Percentiles rank a stretch among this genome's conserved stretches.
Evolutionary conservation across 2,329 filamentous ascomycete species (phyloP).

Genomic region (Calonectria hawksworthii): DNA sequence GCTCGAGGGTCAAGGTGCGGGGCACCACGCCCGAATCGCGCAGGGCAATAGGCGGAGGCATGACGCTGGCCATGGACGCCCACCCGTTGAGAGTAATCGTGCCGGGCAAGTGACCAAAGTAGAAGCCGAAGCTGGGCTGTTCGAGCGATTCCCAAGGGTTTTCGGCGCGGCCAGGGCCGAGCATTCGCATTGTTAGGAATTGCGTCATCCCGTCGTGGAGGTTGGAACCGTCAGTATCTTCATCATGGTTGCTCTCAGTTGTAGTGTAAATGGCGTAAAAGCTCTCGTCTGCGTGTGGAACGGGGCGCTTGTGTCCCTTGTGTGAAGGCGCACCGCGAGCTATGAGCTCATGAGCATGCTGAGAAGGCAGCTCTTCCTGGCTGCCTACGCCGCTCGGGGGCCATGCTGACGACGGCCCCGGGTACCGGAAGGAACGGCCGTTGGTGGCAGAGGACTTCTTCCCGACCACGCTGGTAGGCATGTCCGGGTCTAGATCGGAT

Average conservation of each 20-base stretch:
- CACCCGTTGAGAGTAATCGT: conserved; percentile 81
- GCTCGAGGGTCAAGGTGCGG: conserved; percentile 71
- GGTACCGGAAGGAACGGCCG: conserved; percentile 34
- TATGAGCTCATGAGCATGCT: conserved; percentile 70
- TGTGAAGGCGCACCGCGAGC: conserved; percentile 70
- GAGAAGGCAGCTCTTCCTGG: conserved; percentile 65
- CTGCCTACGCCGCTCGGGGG: conserved; percentile 66
- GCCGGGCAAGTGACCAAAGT: conserved; percentile 75
- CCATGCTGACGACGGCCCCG: conserved; percentile 65
- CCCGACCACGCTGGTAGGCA: conserved; percentile 25
- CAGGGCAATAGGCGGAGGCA: conserved; percentile 69
- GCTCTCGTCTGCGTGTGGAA: conserved; percentile 68
- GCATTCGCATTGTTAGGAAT: conserved; percentile 68
- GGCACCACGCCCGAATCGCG: conserved; percentile 70
- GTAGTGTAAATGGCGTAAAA: conserved; percentile 71
- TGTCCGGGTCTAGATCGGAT: conserved; percentile 43
- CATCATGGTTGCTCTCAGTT: conserved; percentile 57
- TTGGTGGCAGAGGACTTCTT: conserved; percentile 36
- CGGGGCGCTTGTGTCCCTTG: conserved; percentile 66
- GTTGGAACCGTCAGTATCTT: conserved; percentile 63
- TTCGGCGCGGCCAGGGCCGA: conserved; percentile 57
- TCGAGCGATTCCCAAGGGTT: conserved; percentile 80
- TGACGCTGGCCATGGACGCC: conserved; percentile 70
- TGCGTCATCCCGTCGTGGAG: conserved; percentile 69
- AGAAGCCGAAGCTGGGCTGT: conserved; percentile 79